Evolutionary conservation across 2,329 filamentous ascomycete genomes (phyloP), one percentile per base, ranked within the genome.

Genomic region (Diaporthe citriasiana): DNA sequence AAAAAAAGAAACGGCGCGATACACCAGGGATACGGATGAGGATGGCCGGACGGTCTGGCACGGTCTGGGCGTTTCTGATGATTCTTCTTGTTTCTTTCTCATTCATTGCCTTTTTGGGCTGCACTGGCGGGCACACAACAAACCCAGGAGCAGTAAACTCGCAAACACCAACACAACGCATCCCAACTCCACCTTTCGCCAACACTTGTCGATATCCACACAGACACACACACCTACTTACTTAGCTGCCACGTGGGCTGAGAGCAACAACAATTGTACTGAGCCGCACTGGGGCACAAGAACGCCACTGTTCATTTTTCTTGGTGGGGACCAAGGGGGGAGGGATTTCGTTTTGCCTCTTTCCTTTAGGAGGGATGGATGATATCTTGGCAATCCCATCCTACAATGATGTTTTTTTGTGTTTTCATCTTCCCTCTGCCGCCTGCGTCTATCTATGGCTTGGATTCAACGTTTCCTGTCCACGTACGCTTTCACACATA

Each of bases 31-130:
- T 3, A 66, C 45, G 63, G 63, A 66, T 66, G 30, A 40, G 27
- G 19, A 45, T 19, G 60, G 45, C 45, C 45, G 60, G 60, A 51
- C 60, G 60, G 60, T 66, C 57, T 63, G 57, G 57, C n/a, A 63
- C 59, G 59, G 59, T 63, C 63, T 66, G 63, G 63, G 63, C 63
- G 63, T 66, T 66, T 66, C 30, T 51, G 30, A 66, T 38, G 45
- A 5, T 27, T 66, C 19, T 25, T 35, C 19, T 1, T 50, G 22
- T 12, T 50, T 25, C 22, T 30, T 42, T 45, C n/a, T 47, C 4
- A 17, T 22, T 40, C 33, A 13, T 45, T 22, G 35, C 27, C 2
- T 13, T 38, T 50, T 35, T n/a, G n/a, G n/a, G n/a, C n/a, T n/a
- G n/a, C n/a, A n/a, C n/a, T n/a, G n/a, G n/a, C 15, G 22, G 27